Conservation (phyloP, 2,329 filamentous ascomycete species). For the Colletotrichum lupini region DNA sequence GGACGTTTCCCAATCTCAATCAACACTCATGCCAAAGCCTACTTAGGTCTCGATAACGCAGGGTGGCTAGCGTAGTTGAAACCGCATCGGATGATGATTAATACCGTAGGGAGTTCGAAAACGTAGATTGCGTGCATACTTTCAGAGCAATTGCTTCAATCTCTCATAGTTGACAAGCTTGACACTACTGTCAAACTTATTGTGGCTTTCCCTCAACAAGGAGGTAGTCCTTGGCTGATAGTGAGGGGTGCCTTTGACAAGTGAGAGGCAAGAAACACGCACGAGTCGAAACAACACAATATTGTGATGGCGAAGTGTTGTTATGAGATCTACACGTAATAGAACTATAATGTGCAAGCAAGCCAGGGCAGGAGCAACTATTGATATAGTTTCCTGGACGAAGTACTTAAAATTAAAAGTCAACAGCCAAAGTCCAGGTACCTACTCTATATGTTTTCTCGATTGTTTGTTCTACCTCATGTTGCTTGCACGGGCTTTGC, state of each 20-base stretch:
- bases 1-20: background rate
- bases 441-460: too few relatives aligned
- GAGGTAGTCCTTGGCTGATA: background rate
- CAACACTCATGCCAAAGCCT: background rate
- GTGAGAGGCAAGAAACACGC: background rate
- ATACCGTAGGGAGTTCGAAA: background rate
- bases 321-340: background rate
- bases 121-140: background rate
- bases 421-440: background rate
- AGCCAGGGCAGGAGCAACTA: background rate
- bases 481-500: too few relatives aligned
- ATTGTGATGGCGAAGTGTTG: background rate
- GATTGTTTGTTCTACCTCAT: background rate
- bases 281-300: background rate
- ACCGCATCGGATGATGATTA: background rate
- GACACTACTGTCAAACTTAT: background rate
- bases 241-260: background rate
- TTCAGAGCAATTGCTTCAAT: background rate
- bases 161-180: background rate
- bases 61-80: background rate
- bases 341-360: background rate
- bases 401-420: background rate
- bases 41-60: background rate
- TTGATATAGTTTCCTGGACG: background rate
- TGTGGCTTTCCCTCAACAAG: background rate